A percentile compares a stretch with the other conserved stretches of the same genome.
Conservation (phyloP, 495 filamentous ascomycete genomes). For the Beverwykella pulmonaria region DNA sequence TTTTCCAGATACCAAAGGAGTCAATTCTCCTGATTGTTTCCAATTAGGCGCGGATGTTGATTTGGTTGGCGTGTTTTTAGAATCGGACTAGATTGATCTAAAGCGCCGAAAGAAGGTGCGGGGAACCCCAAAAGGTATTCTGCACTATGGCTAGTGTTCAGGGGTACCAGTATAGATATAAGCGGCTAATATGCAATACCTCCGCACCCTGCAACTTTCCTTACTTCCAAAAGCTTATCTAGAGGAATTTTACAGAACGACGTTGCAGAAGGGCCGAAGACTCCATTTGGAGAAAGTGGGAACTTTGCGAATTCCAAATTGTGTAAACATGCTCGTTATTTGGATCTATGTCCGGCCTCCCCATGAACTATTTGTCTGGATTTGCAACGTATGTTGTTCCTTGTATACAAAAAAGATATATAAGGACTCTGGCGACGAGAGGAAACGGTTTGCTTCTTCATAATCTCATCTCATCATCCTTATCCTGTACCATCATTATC, state of each 20-base stretch:
- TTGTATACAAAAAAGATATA: too few relatives aligned
- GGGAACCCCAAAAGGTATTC: neutral
- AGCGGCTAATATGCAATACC: neutral
- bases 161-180: neutral
- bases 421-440: too few relatives aligned
- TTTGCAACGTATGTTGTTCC: too few relatives aligned
- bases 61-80: neutral
- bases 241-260: neutral
- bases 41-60: neutral
- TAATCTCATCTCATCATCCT: too few relatives aligned
- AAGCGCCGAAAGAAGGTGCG: neutral
- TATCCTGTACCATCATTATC: too few relatives aligned
- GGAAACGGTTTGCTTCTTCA: too few relatives aligned
- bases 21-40: neutral
- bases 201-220: neutral
- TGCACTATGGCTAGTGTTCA: neutral
- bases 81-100: neutral
- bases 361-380: too few relatives aligned
- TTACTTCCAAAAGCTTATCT: neutral
- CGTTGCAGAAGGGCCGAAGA: neutral
- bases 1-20: neutral
- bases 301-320: too few relatives aligned
- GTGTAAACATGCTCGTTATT: too few relatives aligned
- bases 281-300: neutral
- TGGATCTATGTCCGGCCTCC: too few relatives aligned